Evolutionary conservation across 345 rosid species (phyloP).

Genomic region (Bruguiera sexangula): DNA sequence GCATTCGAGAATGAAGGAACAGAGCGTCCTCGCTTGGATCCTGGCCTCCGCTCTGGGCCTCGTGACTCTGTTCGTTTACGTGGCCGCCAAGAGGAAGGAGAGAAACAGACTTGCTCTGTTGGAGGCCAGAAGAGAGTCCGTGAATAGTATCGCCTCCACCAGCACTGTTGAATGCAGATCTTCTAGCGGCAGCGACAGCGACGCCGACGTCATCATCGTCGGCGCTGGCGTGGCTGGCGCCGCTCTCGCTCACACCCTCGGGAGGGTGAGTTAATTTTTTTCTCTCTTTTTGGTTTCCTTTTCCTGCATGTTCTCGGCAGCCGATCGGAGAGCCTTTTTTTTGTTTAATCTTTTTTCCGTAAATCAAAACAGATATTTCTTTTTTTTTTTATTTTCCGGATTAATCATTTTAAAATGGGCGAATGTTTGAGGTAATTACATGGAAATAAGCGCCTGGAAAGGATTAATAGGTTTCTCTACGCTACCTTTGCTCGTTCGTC

Average conservation of each 20-base stretch:
- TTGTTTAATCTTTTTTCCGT: background rate
- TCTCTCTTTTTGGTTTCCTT: background rate
- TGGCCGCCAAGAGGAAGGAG: background rate
- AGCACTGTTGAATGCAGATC: slow-evolving; percentile 5
- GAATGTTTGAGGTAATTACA: no score
- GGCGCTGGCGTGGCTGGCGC: slow-evolving; percentile 92
- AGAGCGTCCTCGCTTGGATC: no score
- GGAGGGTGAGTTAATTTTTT: slow-evolving; percentile 43
- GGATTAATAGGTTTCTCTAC: no score
- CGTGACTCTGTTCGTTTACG: background rate
- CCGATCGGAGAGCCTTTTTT: background rate
- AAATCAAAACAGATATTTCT: background rate
- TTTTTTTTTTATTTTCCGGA: no score
- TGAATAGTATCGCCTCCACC: background rate
- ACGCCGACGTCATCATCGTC: slow-evolving; percentile 55
- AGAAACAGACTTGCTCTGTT: background rate
- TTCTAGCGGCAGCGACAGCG: slow-evolving; percentile 16
- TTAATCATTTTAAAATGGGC: no score
- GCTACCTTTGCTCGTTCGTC: no score
- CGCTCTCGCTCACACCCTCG: slow-evolving; percentile 77
- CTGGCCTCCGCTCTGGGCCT: no score
- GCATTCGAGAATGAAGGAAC: no score
- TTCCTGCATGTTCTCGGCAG: background rate
- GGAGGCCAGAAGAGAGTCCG: background rate
- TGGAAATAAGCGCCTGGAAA: no score